Conservation (phyloP, 2,329 filamentous ascomycete species). For the Botrytis fragariae region DNA sequence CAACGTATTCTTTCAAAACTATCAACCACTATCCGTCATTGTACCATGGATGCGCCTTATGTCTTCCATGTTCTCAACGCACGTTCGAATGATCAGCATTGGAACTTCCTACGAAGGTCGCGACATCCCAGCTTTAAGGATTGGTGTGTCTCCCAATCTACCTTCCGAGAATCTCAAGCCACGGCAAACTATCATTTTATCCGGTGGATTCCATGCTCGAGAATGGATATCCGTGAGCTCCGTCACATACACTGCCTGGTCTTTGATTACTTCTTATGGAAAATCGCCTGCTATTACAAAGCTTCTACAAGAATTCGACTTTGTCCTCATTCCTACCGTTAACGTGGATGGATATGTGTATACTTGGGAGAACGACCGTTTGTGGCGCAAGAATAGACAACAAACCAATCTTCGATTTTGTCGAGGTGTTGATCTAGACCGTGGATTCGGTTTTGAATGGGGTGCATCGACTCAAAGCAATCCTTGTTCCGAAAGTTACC, state of each 20-base stretch:
- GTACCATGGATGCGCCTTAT: constrained; percentile 89
- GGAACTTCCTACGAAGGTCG: constrained; percentile 87
- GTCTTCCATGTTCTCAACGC: constrained; percentile 82
- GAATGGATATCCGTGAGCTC: constrained; percentile 97
- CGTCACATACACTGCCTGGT: constrained; percentile 87
- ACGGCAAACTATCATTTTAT: constrained; percentile 76
- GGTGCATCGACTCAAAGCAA: constrained; percentile 66
- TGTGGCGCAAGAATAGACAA: constrained; percentile 95
- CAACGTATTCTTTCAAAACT: constrained; percentile 88
- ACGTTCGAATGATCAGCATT: constrained; percentile 70
- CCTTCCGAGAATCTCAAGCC: constrained; percentile 45
- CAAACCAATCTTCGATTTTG: constrained; percentile 80
- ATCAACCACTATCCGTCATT: constrained; percentile 76
- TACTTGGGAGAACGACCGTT: constrained; percentile 83
- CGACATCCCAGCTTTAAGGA: constrained; percentile 76
- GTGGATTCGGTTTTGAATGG: constrained; percentile 83
- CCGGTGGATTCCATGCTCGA: constrained; percentile 84
- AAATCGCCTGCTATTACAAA: constrained; percentile 69
- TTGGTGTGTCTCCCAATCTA: constrained; percentile 60
- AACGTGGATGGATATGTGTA: constrained; percentile 96
- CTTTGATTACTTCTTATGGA: constrained; percentile 78
- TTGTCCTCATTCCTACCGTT: constrained; percentile 81
- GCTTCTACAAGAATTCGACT: constrained; percentile 79
- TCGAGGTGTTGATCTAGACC: constrained; percentile 83
- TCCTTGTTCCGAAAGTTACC: constrained; percentile 88